A percentile compares a stretch with the other conserved stretches of the same genome.
Conservation (phyloP, 129 eudicot genomes). For the Artemisia tridentata region DNA sequence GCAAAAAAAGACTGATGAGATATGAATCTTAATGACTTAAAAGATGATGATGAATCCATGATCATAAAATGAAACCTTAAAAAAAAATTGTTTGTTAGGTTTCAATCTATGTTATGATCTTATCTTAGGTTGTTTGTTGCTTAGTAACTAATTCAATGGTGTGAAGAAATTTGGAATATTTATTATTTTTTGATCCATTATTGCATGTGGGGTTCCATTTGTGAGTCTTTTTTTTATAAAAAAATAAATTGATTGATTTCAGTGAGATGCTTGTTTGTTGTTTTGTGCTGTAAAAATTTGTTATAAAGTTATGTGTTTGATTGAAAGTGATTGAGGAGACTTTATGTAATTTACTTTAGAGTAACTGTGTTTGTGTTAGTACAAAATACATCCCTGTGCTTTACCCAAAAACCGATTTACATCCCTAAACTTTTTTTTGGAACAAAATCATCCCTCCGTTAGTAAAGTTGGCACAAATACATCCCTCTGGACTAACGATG, state of each 20-base stretch:
- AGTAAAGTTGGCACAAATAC: too few relatives aligned
- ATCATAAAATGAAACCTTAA: neutral
- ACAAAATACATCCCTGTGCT: too few relatives aligned
- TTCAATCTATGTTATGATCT: slow-evolving; percentile 16
- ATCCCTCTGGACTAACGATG: too few relatives aligned
- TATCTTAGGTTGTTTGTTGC: slow-evolving; percentile 3
- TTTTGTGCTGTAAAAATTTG: slow-evolving; percentile 18
- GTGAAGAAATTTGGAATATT: slow-evolving; percentile 23
- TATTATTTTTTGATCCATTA: slow-evolving; percentile 21
- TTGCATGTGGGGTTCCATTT: slow-evolving; percentile 35
- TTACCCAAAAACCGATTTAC: too few relatives aligned
- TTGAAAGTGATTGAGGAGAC: slow-evolving; percentile 14
- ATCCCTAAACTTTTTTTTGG: too few relatives aligned
- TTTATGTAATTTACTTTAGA: slow-evolving; percentile 2
- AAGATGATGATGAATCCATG: slow-evolving; percentile 50
- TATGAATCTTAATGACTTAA: slow-evolving; percentile 62
- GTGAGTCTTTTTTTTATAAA: neutral
- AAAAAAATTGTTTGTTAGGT: neutral
- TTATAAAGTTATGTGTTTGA: neutral
- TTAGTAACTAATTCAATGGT: slow-evolving; percentile 25
- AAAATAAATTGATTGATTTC: too few relatives aligned
- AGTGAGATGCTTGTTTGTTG: slow-evolving; percentile 17
- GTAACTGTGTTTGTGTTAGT: slow-evolving; percentile 4
- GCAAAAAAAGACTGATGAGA: slow-evolving; percentile 73
- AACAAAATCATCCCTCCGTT: too few relatives aligned